Evolutionary conservation across 148 eudicot genomes (phyloP).

Genomic region (Camellia lanceoleosa): DNA sequence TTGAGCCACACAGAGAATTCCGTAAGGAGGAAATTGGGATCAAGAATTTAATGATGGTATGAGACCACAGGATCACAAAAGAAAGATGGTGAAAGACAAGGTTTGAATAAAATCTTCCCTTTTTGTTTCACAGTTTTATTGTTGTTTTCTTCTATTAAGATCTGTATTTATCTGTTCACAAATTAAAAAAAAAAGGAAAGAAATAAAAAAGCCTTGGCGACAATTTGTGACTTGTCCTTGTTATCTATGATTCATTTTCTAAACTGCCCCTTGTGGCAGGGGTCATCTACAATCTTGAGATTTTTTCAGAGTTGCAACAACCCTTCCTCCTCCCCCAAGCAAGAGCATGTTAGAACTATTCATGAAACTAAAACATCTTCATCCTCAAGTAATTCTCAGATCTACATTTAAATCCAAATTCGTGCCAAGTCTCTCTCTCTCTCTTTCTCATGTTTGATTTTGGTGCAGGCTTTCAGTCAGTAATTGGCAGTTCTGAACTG

Average conservation of each 20-base stretch:
- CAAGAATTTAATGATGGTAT: slow-evolving; percentile 16
- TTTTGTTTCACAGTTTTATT: background rate
- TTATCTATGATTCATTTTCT: background rate
- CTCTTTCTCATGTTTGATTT: slow-evolving; percentile 5
- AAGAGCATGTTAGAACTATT: slow-evolving; percentile 22
- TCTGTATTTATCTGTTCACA: background rate
- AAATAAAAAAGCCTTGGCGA: too few relatives aligned
- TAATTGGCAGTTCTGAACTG: background rate
- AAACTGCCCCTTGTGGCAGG: slow-evolving; percentile 35
- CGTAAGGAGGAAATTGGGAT: slow-evolving; percentile 22
- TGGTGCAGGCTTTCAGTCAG: slow-evolving; percentile 17
- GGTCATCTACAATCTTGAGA: slow-evolving; percentile 62
- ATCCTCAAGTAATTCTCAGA: slow-evolving; percentile 39
- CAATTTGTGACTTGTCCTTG: background rate
- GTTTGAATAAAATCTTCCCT: slow-evolving; percentile 21
- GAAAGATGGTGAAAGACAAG: slow-evolving; percentile 45
- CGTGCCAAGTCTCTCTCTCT: background rate
- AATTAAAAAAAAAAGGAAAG: background rate
- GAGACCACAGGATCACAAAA: slow-evolving; percentile 35
- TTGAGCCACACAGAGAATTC: slow-evolving; percentile 16
- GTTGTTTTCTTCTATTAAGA: background rate
- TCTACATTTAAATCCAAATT: slow-evolving; percentile 1
- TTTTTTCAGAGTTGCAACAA: slow-evolving; percentile 40
- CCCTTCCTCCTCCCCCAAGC: slow-evolving; percentile 31
- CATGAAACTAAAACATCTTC: slow-evolving; percentile 31